Conservation (phyloP, 192 early-diverging fungal genomes). For the Helicostylum pulchrum region DNA sequence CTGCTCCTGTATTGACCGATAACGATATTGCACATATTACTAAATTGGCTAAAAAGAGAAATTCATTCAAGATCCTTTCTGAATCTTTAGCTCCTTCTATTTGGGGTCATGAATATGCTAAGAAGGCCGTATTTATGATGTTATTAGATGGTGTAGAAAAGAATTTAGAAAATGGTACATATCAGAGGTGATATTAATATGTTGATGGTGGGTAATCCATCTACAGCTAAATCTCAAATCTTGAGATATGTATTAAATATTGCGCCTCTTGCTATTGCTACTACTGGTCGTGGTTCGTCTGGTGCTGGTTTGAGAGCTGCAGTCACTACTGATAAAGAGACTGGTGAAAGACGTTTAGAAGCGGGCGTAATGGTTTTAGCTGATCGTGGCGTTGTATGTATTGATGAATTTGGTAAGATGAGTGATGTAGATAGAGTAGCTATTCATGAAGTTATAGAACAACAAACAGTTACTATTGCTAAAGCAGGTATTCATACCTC, state of each 20-base stretch:
- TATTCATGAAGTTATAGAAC: slow-evolving; percentile 99
- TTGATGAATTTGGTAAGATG: slow-evolving; percentile 99
- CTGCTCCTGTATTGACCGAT: slow-evolving; percentile 71
- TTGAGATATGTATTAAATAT: slow-evolving; percentile 93
- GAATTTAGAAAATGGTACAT: slow-evolving; percentile 92
- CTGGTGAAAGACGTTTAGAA: slow-evolving; percentile 89
- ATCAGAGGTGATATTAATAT: slow-evolving; percentile 98
- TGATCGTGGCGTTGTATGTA: slow-evolving; percentile 95
- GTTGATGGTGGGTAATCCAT: slow-evolving; percentile 97
- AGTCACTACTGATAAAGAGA: slow-evolving; percentile 92
- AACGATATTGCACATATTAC: slow-evolving; percentile 86
- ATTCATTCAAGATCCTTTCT: slow-evolving; percentile 79
- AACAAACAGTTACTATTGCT: slow-evolving; percentile 96
- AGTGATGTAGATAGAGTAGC: slow-evolving; percentile 94
- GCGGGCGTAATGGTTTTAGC: slow-evolving; percentile 99
- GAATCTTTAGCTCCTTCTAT: slow-evolving; percentile 88
- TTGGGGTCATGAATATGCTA: slow-evolving; percentile 90
- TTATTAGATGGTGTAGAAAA: slow-evolving; percentile 91
- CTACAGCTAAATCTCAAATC: slow-evolving; percentile 98
- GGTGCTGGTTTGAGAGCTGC: slow-evolving; percentile 98
- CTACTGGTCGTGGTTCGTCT: slow-evolving; percentile 93
- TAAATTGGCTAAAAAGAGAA: slow-evolving; percentile 61
- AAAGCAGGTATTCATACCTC: slow-evolving; percentile 98
- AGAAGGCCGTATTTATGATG: slow-evolving; percentile 89
- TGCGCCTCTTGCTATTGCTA: slow-evolving; percentile 94